Conservation (phyloP, 148 eudicot genomes). For the Rhododendron simsii region DNA sequence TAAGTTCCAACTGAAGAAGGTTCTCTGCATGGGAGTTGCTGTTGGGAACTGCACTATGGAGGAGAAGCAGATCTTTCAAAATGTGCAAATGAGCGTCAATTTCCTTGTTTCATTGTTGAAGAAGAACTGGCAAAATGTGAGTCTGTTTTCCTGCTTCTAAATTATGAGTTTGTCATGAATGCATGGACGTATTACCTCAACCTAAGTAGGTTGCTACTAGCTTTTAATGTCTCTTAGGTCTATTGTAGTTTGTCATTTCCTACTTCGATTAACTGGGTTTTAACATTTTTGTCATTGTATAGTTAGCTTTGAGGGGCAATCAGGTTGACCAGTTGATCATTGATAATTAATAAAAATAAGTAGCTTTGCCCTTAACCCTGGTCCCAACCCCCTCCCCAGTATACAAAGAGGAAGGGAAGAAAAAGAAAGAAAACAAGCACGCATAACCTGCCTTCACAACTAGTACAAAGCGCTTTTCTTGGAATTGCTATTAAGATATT, state of each 20-base stretch:
- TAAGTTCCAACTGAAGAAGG: slow-evolving; percentile 72
- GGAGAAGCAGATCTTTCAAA: slow-evolving; percentile 68
- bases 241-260: neutral
- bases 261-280: too few relatives aligned
- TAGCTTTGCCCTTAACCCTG: neutral
- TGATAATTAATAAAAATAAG: neutral
- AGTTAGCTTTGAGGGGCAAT: neutral
- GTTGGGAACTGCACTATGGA: slow-evolving; percentile 68
- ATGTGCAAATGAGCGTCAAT: slow-evolving; percentile 76
- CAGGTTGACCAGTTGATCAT: neutral
- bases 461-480: neutral
- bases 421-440: neutral
- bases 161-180: neutral
- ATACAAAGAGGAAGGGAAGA: neutral
- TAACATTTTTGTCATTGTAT: too few relatives aligned
- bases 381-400: neutral
- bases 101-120: slow-evolving; percentile 68
- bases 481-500: neutral
- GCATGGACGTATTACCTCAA: neutral
- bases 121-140: slow-evolving; percentile 80
- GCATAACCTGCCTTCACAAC: neutral
- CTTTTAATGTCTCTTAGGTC: neutral
- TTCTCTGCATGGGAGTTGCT: slow-evolving; percentile 82
- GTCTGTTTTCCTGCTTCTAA: slow-evolving; percentile 3
- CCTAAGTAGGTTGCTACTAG: neutral